phyloP scores from a whole-genome alignment of 208 protist species.

The Wallacemonas rigidus region DNA sequence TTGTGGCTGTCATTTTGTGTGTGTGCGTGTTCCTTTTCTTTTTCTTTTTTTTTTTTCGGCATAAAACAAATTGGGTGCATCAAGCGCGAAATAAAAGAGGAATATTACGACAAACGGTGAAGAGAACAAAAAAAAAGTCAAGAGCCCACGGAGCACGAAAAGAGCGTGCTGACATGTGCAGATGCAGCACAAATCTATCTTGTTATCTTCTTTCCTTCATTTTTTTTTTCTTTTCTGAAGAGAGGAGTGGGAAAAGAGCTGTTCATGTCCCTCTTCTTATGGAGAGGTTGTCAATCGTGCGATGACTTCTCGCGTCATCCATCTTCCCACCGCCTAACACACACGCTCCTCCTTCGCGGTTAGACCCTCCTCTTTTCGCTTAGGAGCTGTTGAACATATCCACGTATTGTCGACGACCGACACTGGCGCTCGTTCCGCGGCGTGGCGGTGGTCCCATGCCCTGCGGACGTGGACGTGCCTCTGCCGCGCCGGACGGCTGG shows the following conservation, averaged over 20 bases:
- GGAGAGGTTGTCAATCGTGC: no score
- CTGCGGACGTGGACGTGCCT: constrained; percentile 24
- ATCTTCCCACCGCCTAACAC: no score
- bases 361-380: not conserved
- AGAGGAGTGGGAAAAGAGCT: no score
- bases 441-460: constrained; percentile 19
- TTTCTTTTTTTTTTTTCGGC: no score
- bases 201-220: not conserved
- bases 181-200: not conserved
- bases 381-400: constrained; percentile 72
- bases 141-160: not conserved
- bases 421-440: constrained; percentile 14
- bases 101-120: constrained; percentile 4
- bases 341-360: no score
- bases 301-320: no score
- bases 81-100: not conserved
- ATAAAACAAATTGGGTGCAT: no score
- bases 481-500: constrained; percentile 4
- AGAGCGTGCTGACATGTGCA: not conserved
- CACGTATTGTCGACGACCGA: constrained; percentile 65
- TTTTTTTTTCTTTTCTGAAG: not conserved
- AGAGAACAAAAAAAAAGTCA: not conserved
- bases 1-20: no score
- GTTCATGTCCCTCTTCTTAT: no score
- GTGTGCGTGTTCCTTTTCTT: no score